A percentile compares a stretch with the other conserved stretches of the same genome.
These are phyloP conservation scores for Dillenia suffruticosa DNA, from an alignment of 164 flowering plant genomes.

Conservation along the genomic window DNA sequence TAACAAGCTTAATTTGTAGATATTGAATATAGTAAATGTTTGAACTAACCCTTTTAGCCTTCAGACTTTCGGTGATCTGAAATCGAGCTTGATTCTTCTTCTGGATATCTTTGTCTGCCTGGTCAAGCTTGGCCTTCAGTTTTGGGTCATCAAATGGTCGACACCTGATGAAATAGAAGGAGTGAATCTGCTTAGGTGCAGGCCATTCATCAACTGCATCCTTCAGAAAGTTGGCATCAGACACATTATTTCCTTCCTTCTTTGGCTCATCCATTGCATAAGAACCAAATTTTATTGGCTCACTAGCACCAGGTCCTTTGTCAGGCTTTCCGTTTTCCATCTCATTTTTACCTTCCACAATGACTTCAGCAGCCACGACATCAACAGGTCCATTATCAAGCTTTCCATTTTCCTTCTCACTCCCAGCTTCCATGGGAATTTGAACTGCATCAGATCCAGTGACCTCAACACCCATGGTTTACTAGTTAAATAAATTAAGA, in stretches of 20 bases:
- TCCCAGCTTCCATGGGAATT: conserved; percentile 30
- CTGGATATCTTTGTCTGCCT: conserved; percentile 60
- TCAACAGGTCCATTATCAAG: conserved; percentile 23
- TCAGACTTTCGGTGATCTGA: conserved; percentile 54
- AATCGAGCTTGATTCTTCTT: conserved; percentile 52
- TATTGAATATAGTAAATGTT: background rate
- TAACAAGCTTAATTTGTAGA: too few relatives aligned
- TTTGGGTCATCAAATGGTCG: conserved; percentile 70
- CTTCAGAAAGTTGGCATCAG: conserved; percentile 46
- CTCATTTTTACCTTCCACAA: conserved; percentile 15
- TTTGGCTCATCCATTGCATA: conserved; percentile 52
- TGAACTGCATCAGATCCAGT: conserved; percentile 46
- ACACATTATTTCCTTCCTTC: conserved; percentile 29
- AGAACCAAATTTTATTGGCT: conserved; percentile 59
- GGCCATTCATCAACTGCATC: conserved; percentile 94
- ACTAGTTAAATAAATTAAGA: conserved; percentile 4
- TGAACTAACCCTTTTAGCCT: conserved; percentile 57
- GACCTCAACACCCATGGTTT: conserved; percentile 62
- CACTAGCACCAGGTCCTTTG: conserved; percentile 23
- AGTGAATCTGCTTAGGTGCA: conserved; percentile 51
- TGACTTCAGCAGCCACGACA: conserved; percentile 21
- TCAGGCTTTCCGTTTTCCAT: conserved; percentile 40
- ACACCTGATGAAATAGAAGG: conserved; percentile 53
- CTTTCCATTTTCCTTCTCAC: conserved; percentile 38
- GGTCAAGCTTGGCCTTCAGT: conserved; percentile 61